These are phyloP conservation scores for Cyberlindnera nakhonratchasimensis DNA, from an alignment of 805 yeast genomes.

Conservation along the genomic window DNA sequence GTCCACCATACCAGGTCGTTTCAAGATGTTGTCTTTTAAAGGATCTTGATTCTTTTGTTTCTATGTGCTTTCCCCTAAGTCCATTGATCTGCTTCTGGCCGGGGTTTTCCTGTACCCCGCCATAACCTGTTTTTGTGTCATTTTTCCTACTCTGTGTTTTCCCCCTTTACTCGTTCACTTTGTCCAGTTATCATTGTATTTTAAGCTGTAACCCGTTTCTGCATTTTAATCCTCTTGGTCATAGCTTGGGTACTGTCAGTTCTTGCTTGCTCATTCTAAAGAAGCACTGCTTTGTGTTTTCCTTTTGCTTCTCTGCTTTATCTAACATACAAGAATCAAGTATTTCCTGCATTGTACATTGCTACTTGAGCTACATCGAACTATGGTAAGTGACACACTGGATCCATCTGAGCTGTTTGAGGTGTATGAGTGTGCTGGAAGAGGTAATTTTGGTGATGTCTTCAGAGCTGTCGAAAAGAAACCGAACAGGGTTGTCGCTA, in stretches of 20 bases:
- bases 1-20: constrained; percentile 12
- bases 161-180: neutral
- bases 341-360: neutral
- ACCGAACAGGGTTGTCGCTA: constrained; percentile 57
- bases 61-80: neutral
- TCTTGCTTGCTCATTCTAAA: neutral
- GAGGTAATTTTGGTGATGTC: constrained; percentile 87
- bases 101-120: neutral
- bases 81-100: too few relatives aligned
- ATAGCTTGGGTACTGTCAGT: neutral
- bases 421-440: constrained; percentile 61
- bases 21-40: constrained; percentile 12
- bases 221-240: too few relatives aligned
- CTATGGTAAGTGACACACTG: constrained; percentile 5
- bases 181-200: too few relatives aligned
- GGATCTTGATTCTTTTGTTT: neutral
- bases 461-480: constrained; percentile 47
- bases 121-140: constrained; percentile 8
- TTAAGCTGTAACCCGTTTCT: too few relatives aligned
- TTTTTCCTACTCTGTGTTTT: neutral
- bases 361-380: neutral
- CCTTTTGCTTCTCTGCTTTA: neutral
- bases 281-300: neutral
- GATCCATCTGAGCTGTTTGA: constrained; percentile 32
- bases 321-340: too few relatives aligned